These are phyloP conservation scores for Penicillium sp. DNA, from an alignment of 2,329 filamentous ascomycete genomes.

Conservation along the genomic window DNA sequence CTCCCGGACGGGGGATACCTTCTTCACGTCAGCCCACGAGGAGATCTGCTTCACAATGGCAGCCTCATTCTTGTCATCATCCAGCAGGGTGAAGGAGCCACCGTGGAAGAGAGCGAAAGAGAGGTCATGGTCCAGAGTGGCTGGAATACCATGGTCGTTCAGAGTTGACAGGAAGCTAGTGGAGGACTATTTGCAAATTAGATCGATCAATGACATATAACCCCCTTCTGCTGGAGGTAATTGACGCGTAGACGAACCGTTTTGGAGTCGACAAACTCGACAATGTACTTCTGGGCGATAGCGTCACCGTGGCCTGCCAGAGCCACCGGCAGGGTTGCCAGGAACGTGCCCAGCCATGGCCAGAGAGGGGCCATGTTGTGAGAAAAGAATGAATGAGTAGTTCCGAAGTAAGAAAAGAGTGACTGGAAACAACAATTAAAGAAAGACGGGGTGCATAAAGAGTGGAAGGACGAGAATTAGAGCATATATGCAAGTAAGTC, in stretches of 20 bases:
- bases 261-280: conserved; percentile 10
- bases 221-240: too few species aligned
- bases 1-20: conserved; percentile 10
- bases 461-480: not conserved
- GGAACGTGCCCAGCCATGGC: conserved; percentile 7
- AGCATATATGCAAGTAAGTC: not conserved
- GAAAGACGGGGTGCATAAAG: not conserved
- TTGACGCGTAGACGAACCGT: not conserved
- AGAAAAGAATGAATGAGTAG: not conserved
- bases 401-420: conserved; percentile 1
- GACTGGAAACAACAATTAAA: not conserved
- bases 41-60: conserved; percentile 11
- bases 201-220: too few species aligned
- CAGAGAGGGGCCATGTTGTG: conserved; percentile 8
- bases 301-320: conserved; percentile 9
- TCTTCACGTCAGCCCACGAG: conserved; percentile 6
- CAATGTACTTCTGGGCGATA: conserved; percentile 5
- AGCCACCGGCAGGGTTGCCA: conserved; percentile 5
- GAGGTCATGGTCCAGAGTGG: conserved; percentile 10
- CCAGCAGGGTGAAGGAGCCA: conserved; percentile 10
- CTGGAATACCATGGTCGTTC: conserved; percentile 1
- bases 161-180: conserved; percentile 7
- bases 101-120: conserved; percentile 15
- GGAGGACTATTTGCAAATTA: not conserved
- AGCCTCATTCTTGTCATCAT: conserved; percentile 4